phyloP scores from a whole-genome alignment of 306 rosid genomes.

The Quercus bicolor region DNA sequence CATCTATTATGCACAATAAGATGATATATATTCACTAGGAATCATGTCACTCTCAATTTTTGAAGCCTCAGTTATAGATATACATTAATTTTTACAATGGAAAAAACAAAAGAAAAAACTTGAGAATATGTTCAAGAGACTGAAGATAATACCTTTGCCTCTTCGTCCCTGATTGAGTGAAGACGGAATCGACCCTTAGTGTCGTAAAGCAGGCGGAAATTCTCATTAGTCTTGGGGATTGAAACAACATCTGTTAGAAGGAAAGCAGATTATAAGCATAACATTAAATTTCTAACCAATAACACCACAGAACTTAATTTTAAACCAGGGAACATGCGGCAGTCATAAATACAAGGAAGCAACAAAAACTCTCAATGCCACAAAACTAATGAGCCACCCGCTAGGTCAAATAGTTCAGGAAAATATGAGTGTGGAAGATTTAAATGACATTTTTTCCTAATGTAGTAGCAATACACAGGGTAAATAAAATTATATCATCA shows the following conservation, averaged over 20 bases:
- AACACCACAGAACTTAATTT: neutral
- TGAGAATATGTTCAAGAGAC: neutral
- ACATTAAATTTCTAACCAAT: neutral
- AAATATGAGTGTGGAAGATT: neutral
- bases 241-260: slow-evolving; percentile 61
- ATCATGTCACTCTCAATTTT: neutral
- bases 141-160: slow-evolving; percentile 53
- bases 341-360: neutral
- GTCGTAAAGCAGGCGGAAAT: slow-evolving; percentile 70
- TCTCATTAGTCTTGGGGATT: slow-evolving; percentile 70
- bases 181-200: slow-evolving; percentile 73
- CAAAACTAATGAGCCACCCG: neutral
- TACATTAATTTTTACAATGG: neutral
- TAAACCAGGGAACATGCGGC: neutral
- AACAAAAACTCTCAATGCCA: neutral
- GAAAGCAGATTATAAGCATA: neutral
- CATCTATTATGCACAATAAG: neutral
- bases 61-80: neutral
- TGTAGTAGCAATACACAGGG: neutral
- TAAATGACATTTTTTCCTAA: neutral
- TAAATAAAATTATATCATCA: neutral
- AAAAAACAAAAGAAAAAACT: neutral
- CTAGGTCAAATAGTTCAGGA: neutral
- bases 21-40: neutral
- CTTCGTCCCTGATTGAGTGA: slow-evolving; percentile 75